A percentile compares a stretch with the other conserved stretches of the same genome.
phyloP scores from a whole-genome alignment of 257 asterid genomes.

The Nicotiana sylvestris region DNA sequence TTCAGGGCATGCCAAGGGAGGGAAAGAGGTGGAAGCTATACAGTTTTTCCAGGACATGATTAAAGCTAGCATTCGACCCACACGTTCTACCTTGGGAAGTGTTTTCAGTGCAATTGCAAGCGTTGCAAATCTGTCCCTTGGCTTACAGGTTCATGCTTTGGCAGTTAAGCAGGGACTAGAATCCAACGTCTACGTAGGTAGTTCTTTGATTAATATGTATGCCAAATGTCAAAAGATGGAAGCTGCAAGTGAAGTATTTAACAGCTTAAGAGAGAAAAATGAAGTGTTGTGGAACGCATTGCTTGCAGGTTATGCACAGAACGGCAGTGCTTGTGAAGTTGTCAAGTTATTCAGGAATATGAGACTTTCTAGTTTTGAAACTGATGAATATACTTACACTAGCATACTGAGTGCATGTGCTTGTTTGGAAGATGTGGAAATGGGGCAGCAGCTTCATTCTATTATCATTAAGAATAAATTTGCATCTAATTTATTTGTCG shows the following conservation, averaged over 20 bases:
- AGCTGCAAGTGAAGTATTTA: slow-evolving; percentile 60
- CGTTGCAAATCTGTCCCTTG: slow-evolving; percentile 39
- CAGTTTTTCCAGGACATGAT: slow-evolving; percentile 53
- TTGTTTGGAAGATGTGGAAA: slow-evolving; percentile 40
- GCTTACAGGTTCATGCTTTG: slow-evolving; percentile 77
- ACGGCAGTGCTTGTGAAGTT: slow-evolving; percentile 59
- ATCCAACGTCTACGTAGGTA: slow-evolving; percentile 76
- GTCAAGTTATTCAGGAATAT: slow-evolving; percentile 47
- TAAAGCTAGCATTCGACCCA: slow-evolving; percentile 50
- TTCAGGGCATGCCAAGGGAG: slow-evolving; percentile 71
- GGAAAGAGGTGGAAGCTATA: slow-evolving; percentile 59
- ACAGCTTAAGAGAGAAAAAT: slow-evolving; percentile 55
- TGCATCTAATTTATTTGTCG: slow-evolving; percentile 58
- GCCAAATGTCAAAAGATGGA: slow-evolving; percentile 71
- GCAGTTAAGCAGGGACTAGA: slow-evolving; percentile 72
- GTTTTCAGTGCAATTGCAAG: slow-evolving; percentile 72
- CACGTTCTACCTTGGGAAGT: slow-evolving; percentile 85
- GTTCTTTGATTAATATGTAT: slow-evolving; percentile 86
- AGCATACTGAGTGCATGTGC: slow-evolving; percentile 86
- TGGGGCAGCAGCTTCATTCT: slow-evolving; percentile 71
- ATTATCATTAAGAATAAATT: slow-evolving; percentile 52
- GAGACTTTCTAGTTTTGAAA: slow-evolving; percentile 46
- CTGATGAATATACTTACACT: slow-evolving; percentile 80
- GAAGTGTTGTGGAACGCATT: slow-evolving; percentile 78
- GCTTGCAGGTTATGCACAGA: slow-evolving; percentile 78